A percentile compares a stretch with the other conserved stretches of the same genome.
phyloP scores from a whole-genome alignment of 1,139 yeast species.

The Lodderomyces elongisporus region DNA sequence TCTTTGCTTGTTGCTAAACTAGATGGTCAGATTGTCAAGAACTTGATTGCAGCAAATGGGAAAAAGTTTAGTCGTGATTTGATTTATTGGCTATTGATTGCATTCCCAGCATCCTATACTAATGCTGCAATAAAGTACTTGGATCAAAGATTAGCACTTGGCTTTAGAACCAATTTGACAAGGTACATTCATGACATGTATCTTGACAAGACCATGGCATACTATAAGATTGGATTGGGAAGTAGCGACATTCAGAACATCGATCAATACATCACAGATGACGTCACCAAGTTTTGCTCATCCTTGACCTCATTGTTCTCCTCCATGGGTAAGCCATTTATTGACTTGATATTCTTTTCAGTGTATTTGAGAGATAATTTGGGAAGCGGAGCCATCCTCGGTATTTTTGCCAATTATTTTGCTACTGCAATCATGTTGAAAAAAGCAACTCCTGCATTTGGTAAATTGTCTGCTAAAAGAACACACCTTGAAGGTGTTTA shows the following conservation, averaged over 20 bases:
- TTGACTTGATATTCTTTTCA: conserved; percentile 83
- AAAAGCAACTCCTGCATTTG: conserved; percentile 77
- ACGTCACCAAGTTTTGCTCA: conserved; percentile 75
- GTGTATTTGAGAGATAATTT: conserved; percentile 78
- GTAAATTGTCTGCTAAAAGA: conserved; percentile 66
- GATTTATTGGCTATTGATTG: conserved; percentile 81
- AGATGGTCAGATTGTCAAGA: conserved; percentile 90
- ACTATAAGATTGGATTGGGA: conserved; percentile 66
- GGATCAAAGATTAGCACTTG: conserved; percentile 71
- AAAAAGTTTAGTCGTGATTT: conserved; percentile 71
- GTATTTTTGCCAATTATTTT: conserved; percentile 76
- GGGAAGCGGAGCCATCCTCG: conserved; percentile 79
- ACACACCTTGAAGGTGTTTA: conserved; percentile 85
- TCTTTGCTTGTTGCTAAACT: conserved; percentile 80
- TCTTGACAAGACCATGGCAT: conserved; percentile 74
- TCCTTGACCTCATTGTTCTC: conserved; percentile 82
- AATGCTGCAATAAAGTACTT: conserved; percentile 85
- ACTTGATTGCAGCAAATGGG: conserved; percentile 80
- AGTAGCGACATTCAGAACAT: conserved; percentile 41
- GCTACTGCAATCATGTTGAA: conserved; percentile 74
- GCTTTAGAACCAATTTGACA: conserved; percentile 78
- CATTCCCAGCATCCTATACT: conserved; percentile 90
- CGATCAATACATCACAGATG: conserved; percentile 82
- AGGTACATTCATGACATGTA: conserved; percentile 90
- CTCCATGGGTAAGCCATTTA: conserved; percentile 85